Evolutionary conservation across 495 filamentous ascomycete genomes (phyloP), one percentile per base, ranked within the genome.

Genomic region (Amphirosellinia nigrospora): DNA sequence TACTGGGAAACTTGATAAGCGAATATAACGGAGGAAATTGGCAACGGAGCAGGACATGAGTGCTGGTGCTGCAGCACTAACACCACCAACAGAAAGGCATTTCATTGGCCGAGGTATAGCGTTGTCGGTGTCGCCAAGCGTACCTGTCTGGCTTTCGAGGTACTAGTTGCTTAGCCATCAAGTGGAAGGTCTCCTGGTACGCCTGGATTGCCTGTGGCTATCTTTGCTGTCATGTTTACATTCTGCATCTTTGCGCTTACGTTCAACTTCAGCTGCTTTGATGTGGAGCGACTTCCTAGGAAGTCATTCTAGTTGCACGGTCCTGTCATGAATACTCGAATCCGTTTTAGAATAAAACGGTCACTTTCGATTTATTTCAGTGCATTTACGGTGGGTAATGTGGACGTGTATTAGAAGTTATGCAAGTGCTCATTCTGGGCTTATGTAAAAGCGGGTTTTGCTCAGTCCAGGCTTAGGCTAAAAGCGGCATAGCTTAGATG

Each of bases 131-230:
- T 36, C 34, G 34, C 34, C 34, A 36, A 36, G 34, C 34, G 34
- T 36, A 36, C n/a, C n/a, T n/a, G 34, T 36, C 34, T 36, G 34
- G 34, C 34, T 36, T 36, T 36, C 34, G 34, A 36, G 34, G 34
- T 36, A 7, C 34, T 36, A 7, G 34, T 36, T 36, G 3, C 34
- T 36, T 36, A 7, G 34, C 34, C 15, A 56, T 43, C 52, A 72
- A 76, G 56, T 65, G 69, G 26, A 72, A 71, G 21, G 7, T 41
- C 38, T 41, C 38, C 38, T 41, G 11, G 45, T 68, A 74, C 38
- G 23, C 16, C 16, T 48, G 45, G n/a, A 48, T 48, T 23, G 4
- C 16, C 45, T 6, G n/a, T 2, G 10, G 10, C n/a, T 6, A 19
- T 48, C 45, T 48, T 48, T 48, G 45, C 34, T 55, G 71, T 58